A percentile compares a stretch with the other conserved stretches of the same genome.
Evolutionary conservation across 768 basidiomycete genomes (phyloP).

Genomic region (Lepiota venenata): DNA sequence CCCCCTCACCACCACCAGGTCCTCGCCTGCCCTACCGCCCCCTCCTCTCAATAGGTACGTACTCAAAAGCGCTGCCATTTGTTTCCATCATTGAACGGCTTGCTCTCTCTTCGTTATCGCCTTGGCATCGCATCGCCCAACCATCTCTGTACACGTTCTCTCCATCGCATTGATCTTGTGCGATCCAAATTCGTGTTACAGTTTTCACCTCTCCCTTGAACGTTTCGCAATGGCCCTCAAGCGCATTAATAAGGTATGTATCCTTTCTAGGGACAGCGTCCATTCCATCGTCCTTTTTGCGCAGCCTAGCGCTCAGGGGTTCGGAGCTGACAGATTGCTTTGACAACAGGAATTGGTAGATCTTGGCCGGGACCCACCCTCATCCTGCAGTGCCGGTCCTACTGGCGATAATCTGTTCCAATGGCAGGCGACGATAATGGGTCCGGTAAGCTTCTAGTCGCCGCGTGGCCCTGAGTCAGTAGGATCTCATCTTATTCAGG

Average conservation of each 20-base stretch:
- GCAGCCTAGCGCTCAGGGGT: slow-evolving; percentile 14
- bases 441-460: slow-evolving; percentile 63
- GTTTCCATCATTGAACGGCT: slow-evolving; percentile 12
- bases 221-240: slow-evolving; percentile 81
- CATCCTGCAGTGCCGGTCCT: slow-evolving; percentile 98
- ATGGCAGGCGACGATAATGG: slow-evolving; percentile 99
- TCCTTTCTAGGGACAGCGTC: background rate
- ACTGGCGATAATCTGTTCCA: slow-evolving; percentile 98
- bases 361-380: slow-evolving; percentile 98
- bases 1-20: slow-evolving; percentile 49
- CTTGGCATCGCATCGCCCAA: slow-evolving; percentile 27
- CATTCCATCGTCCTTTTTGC: slow-evolving; percentile 11
- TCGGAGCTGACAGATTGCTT: slow-evolving; percentile 9
- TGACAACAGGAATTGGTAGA: slow-evolving; percentile 89
- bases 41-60: slow-evolving; percentile 32
- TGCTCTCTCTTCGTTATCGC: slow-evolving; percentile 23
- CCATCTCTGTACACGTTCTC: slow-evolving; percentile 16
- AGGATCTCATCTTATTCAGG: slow-evolving; percentile 42
- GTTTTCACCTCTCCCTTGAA: slow-evolving; percentile 26
- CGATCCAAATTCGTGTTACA: slow-evolving; percentile 33
- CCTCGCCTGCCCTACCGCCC: slow-evolving; percentile 20
- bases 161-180: slow-evolving; percentile 37
- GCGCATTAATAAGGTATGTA: slow-evolving; percentile 95
- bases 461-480: slow-evolving; percentile 20
- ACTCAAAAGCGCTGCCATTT: slow-evolving; percentile 6